A percentile compares a stretch with the other conserved stretches of the same genome.
Evolutionary conservation across 371 early-diverging fungal species (phyloP).

Genomic region (Actinomortierella ambigua): DNA sequence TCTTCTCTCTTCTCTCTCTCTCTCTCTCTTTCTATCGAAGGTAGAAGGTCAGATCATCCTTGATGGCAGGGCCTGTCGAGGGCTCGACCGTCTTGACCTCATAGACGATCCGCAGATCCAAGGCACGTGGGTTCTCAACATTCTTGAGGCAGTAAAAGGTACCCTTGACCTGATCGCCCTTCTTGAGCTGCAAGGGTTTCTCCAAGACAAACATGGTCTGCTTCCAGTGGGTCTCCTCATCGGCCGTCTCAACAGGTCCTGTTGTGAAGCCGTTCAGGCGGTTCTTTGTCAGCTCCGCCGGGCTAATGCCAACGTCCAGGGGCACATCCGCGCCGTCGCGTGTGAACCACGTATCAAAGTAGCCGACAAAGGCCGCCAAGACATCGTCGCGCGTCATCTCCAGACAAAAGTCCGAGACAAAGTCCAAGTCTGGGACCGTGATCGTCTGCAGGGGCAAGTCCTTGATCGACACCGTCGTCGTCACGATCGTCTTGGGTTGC

Average conservation of each 20-base stretch:
- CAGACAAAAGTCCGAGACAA: slow-evolving; percentile 64
- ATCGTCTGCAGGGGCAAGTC: slow-evolving; percentile 72
- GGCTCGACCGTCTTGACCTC: slow-evolving; percentile 26
- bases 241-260: slow-evolving; percentile 43
- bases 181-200: slow-evolving; percentile 49
- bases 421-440: slow-evolving; percentile 56
- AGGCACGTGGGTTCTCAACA: slow-evolving; percentile 58
- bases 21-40: slow-evolving; percentile 23
- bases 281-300: slow-evolving; percentile 28
- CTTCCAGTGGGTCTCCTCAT: slow-evolving; percentile 69
- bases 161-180: slow-evolving; percentile 55
- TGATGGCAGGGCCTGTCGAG: slow-evolving; percentile 3
- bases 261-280: slow-evolving; percentile 39
- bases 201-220: slow-evolving; percentile 66
- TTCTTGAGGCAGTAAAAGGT: slow-evolving; percentile 64
- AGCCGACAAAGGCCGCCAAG: slow-evolving; percentile 78
- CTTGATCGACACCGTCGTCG: slow-evolving; percentile 67
- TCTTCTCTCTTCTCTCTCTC: too few relatives aligned
- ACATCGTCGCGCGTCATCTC: slow-evolving; percentile 61
- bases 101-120: slow-evolving; percentile 65
- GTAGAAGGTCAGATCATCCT: slow-evolving; percentile 37
- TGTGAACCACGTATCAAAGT: slow-evolving; percentile 87
- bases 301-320: slow-evolving; percentile 38
- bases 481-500: slow-evolving; percentile 67
- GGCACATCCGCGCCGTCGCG: slow-evolving; percentile 64